phyloP scores from a whole-genome alignment of 805 yeast genomes.

The Kregervanrija delftensis region DNA sequence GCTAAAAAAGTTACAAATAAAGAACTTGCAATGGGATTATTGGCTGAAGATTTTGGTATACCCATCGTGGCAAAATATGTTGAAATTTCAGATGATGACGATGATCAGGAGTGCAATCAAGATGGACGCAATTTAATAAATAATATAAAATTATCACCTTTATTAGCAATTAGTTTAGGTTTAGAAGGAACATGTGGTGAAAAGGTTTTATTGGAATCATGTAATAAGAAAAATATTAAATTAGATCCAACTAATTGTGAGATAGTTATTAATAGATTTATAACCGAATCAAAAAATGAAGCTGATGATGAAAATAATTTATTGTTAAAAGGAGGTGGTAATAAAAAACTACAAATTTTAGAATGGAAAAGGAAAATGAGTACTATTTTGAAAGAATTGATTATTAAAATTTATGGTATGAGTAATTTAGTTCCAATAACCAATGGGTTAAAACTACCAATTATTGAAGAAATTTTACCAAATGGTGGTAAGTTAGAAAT shows the following conservation, averaged over 20 bases:
- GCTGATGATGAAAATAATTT: slow-evolving; percentile 4
- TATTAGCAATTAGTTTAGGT: slow-evolving; percentile 49
- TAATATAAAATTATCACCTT: slow-evolving; percentile 4
- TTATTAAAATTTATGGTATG: slow-evolving; percentile 1
- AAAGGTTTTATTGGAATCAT: slow-evolving; percentile 40
- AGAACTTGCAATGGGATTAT: slow-evolving; percentile 11
- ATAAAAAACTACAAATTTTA: slow-evolving; percentile 15
- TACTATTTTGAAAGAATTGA: slow-evolving; percentile 11
- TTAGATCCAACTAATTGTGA: slow-evolving; percentile 5
- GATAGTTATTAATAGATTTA: slow-evolving; percentile 43
- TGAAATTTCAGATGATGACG: slow-evolving; percentile 2
- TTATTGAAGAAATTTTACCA: slow-evolving; percentile 38
- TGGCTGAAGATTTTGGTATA: slow-evolving; percentile 5
- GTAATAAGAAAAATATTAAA: slow-evolving; percentile 5
- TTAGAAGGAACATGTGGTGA: slow-evolving; percentile 45
- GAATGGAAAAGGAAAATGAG: slow-evolving; percentile 16
- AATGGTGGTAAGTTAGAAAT: slow-evolving; percentile 50
- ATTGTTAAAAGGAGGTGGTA: neutral
- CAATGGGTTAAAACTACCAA: slow-evolving; percentile 46
- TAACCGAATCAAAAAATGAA: slow-evolving; percentile 33
- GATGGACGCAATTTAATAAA: slow-evolving; percentile 23
- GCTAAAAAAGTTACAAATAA: slow-evolving; percentile 9
- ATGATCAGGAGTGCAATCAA: slow-evolving; percentile 1
- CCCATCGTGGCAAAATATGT: slow-evolving; percentile 8
- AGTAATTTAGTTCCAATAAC: slow-evolving; percentile 34